Evolutionary conservation across 345 rosid genomes (phyloP).

Genomic region (Linum tenue): DNA sequence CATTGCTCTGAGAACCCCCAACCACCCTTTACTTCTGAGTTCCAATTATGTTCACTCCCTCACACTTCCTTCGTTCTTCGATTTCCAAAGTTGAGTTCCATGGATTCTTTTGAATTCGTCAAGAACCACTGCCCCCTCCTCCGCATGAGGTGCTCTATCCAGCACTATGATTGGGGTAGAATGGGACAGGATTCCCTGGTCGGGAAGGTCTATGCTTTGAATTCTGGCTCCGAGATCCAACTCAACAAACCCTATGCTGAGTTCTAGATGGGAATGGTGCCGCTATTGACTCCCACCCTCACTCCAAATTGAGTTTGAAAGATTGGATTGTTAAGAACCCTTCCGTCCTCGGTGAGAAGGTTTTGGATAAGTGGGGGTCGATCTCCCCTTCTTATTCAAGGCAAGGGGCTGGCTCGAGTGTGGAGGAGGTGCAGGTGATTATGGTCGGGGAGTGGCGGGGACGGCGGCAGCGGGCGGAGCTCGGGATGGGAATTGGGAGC

Average conservation of each 20-base stretch:
- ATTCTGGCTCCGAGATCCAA: constrained; percentile 39
- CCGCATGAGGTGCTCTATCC: constrained; percentile 61
- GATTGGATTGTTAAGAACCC: constrained; percentile 69
- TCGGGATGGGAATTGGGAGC: too few species aligned
- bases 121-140: constrained; percentile 14
- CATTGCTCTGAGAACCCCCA: not conserved
- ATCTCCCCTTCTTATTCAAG: constrained; percentile 98
- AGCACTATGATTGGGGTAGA: constrained; percentile 84
- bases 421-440: too few species aligned
- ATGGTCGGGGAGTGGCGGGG: too few species aligned
- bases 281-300: constrained; percentile 9
- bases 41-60: not conserved
- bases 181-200: constrained; percentile 56
- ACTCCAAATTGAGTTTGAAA: constrained; percentile 32
- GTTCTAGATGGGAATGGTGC: constrained; percentile 52
- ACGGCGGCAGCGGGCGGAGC: too few species aligned
- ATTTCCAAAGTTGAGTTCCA: not conserved
- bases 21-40: not conserved
- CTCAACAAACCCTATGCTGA: constrained; percentile 57
- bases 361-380: constrained; percentile 84
- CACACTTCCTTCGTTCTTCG: not conserved
- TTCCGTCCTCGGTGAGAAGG: constrained; percentile 59
- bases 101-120: constrained; percentile 15
- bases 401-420: constrained; percentile 16
- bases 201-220: constrained; percentile 51